Percentiles rank a stretch among this genome's conserved stretches.
These are phyloP conservation scores for Didymella pinodella DNA, from an alignment of 2,329 filamentous ascomycete species.

Conservation along the genomic window DNA sequence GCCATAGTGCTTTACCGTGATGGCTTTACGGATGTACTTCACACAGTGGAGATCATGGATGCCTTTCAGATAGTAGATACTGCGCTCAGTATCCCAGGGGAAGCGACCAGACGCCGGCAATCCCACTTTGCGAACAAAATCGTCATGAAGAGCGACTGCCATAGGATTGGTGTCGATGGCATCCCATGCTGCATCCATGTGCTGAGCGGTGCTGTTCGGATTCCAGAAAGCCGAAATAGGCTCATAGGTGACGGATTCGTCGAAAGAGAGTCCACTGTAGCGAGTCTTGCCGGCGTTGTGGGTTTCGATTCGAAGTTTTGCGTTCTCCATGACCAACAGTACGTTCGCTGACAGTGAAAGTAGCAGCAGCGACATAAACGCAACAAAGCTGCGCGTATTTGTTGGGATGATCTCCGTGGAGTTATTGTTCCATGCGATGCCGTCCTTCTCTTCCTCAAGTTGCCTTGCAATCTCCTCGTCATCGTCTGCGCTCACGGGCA, in stretches of 20 bases:
- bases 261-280: conserved; percentile 43
- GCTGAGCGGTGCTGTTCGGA: conserved; percentile 35
- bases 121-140: conserved; percentile 34
- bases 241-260: conserved; percentile 38
- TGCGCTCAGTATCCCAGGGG: conserved; percentile 48
- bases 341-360: conserved; percentile 43
- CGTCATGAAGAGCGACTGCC: conserved; percentile 43
- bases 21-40: conserved; percentile 48
- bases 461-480: conserved; percentile 26
- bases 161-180: conserved; percentile 44
- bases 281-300: conserved; percentile 29
- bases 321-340: conserved; percentile 40
- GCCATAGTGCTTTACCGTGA: conserved; percentile 40
- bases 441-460: conserved; percentile 37
- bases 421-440: conserved; percentile 35
- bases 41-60: conserved; percentile 48
- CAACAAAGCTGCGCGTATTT: conserved; percentile 37
- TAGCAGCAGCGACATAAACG: conserved; percentile 39
- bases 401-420: conserved; percentile 39
- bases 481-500: conserved; percentile 37
- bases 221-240: conserved; percentile 44
- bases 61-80: conserved; percentile 48
- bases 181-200: conserved; percentile 46
- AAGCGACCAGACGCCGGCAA: conserved; percentile 41
- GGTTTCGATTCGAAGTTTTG: conserved; percentile 26